Evolutionary conservation across 257 asterid genomes (phyloP), one percentile per base, ranked within the genome.

Genomic region (Solanum acaule): DNA sequence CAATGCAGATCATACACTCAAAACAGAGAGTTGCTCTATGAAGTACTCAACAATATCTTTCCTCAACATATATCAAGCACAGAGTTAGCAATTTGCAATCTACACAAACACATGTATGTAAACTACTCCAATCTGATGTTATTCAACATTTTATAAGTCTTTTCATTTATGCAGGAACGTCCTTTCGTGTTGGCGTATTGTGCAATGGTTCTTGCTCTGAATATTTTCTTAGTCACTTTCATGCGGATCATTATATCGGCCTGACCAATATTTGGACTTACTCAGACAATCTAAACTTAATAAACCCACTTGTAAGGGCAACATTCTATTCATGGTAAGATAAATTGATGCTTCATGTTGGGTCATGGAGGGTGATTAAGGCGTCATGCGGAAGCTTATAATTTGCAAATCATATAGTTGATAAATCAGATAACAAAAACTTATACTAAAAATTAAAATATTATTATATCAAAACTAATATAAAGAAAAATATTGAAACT

Each of bases 311-410:
- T 63, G 70, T 35, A 89, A 89, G 68, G 91, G 91, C 73, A 89
- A 56, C 34, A 73, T 89, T 40, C 89, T 73, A 72, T 89, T 40
- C 87, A 89, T 49, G 91, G 91, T 89, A 77, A 89, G 90, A 56
- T 76, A 37, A 76, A 12, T 37, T 23, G 83, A 22, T 76, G 23
- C 61, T 49, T 38, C 61, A n/a, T n/a, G n/a, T n/a, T n/a, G n/a
- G n/a, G n/a, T n/a, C n/a, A n/a, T n/a, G n/a, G n/a, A n/a, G n/a
- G n/a, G n/a, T n/a, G n/a, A n/a, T n/a, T n/a, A n/a, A n/a, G n/a
- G n/a, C n/a, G n/a, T n/a, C n/a, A n/a, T n/a, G n/a, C n/a, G n/a
- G n/a, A n/a, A n/a, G n/a, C n/a, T n/a, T n/a, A n/a, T n/a, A n/a
- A n/a, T n/a, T n/a, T n/a, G n/a, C n/a, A n/a, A n/a, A n/a, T n/a